A percentile compares a stretch with the other conserved stretches of the same genome.
Conservation (phyloP, 163 green algal species). For the Scenedesmus sp. region DNA sequence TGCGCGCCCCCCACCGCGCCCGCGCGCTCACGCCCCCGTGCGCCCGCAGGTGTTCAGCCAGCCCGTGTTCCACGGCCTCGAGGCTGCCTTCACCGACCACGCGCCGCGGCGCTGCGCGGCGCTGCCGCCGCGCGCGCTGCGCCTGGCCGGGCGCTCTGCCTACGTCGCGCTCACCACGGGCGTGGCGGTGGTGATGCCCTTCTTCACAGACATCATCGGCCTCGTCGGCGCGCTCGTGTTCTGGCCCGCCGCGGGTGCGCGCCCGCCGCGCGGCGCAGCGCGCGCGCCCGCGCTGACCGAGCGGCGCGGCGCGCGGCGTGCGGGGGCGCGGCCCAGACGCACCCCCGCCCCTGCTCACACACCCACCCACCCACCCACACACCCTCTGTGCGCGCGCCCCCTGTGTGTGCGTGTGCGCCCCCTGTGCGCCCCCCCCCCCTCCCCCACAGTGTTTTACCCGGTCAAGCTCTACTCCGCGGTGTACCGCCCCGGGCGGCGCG, state of each 20-base stretch:
- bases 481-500: not conserved
- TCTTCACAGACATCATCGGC: slow-evolving; percentile 46
- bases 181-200: slow-evolving; percentile 31
- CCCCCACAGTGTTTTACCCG: slow-evolving; percentile 30
- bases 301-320: too few relatives aligned
- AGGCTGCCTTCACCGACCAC: slow-evolving; percentile 16
- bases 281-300: too few relatives aligned
- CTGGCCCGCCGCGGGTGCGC: too few relatives aligned
- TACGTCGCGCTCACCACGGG: slow-evolving; percentile 36
- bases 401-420: too few relatives aligned
- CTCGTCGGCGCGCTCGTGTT: slow-evolving; percentile 45
- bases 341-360: too few relatives aligned
- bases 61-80: slow-evolving; percentile 41
- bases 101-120: not conserved
- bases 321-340: too few relatives aligned
- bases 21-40: not conserved
- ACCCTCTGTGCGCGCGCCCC: too few relatives aligned
- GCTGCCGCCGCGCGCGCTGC: slow-evolving; percentile 3
- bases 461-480: slow-evolving; percentile 32
- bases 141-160: slow-evolving; percentile 10
- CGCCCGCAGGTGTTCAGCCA: slow-evolving; percentile 44
- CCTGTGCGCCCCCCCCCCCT: too few relatives aligned
- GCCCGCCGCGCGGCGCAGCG: too few relatives aligned
- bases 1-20: too few relatives aligned
- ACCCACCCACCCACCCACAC: too few relatives aligned